Evolutionary conservation across 176 grass and related monocot genomes (phyloP).

Genomic region (Avena atlantica): DNA sequence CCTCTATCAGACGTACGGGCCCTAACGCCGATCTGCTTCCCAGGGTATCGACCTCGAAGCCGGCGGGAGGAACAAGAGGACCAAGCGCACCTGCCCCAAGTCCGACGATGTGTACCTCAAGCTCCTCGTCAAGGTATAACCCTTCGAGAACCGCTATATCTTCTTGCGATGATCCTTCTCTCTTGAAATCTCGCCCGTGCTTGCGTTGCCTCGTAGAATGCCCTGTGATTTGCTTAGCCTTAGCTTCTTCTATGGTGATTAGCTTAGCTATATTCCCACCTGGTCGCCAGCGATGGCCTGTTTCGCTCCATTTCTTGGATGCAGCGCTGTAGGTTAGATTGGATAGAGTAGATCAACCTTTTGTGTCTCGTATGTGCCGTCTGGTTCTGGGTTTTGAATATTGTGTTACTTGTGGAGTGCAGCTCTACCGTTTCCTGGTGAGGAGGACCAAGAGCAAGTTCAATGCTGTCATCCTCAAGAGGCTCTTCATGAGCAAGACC

Average conservation of each 20-base stretch:
- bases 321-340: background rate
- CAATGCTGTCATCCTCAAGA: slow-evolving; percentile 82
- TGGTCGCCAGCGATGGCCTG: fast-evolving
- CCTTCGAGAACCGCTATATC: background rate
- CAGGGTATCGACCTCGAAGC: slow-evolving; percentile 82
- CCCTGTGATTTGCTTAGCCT: background rate
- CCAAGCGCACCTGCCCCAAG: slow-evolving; percentile 66
- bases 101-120: slow-evolving; percentile 82
- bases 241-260: background rate
- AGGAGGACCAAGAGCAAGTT: slow-evolving; percentile 83
- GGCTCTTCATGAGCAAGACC: slow-evolving; percentile 93
- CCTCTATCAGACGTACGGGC: background rate
- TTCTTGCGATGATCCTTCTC: too few relatives aligned
- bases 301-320: slow-evolving; percentile 11
- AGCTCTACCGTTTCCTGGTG: slow-evolving; percentile 82
- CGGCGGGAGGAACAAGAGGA: slow-evolving; percentile 78
- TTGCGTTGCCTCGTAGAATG: background rate
- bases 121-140: slow-evolving; percentile 70
- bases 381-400: background rate
- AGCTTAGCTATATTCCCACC: background rate
- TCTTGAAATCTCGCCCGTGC: background rate
- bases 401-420: background rate
- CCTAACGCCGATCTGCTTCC: background rate
- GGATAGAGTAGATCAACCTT: background rate
- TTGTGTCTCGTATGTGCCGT: background rate